Percentiles rank a stretch among this genome's conserved stretches.
phyloP scores from a whole-genome alignment of 768 basidiomycete genomes.

The Pleurotus giganteus region DNA sequence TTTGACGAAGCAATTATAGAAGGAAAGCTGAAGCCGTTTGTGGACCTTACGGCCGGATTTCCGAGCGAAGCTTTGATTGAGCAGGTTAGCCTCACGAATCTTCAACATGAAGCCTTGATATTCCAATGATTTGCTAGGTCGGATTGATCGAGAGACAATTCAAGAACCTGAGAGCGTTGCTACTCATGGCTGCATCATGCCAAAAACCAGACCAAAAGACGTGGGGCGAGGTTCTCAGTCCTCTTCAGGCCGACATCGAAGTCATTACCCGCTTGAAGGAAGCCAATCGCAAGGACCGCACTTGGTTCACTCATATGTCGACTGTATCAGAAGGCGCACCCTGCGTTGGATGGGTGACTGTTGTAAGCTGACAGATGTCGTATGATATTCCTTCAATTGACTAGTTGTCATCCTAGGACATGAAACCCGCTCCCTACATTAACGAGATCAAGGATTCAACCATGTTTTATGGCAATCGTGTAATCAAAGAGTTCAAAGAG shows the following conservation, averaged over 20 bases:
- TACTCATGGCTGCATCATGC: slow-evolving; percentile 69
- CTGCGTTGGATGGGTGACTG: slow-evolving; percentile 83
- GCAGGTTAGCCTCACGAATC: slow-evolving; percentile 62
- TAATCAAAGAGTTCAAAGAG: slow-evolving; percentile 91
- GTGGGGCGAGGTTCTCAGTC: slow-evolving; percentile 57
- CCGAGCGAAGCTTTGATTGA: slow-evolving; percentile 70
- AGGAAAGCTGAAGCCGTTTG: slow-evolving; percentile 70
- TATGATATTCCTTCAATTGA: neutral
- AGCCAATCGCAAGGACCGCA: slow-evolving; percentile 71
- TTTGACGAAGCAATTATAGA: slow-evolving; percentile 76
- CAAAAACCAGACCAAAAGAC: slow-evolving; percentile 71
- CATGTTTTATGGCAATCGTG: slow-evolving; percentile 84
- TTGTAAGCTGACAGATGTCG: slow-evolving; percentile 46
- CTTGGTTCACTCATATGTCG: slow-evolving; percentile 80
- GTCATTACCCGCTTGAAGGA: slow-evolving; percentile 83
- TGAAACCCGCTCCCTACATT: slow-evolving; percentile 81
- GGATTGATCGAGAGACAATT: slow-evolving; percentile 66
- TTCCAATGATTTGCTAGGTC: slow-evolving; percentile 44
- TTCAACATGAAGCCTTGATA: neutral
- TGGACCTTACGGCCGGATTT: slow-evolving; percentile 68
- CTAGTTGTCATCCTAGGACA: slow-evolving; percentile 37
- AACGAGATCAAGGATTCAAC: slow-evolving; percentile 82
- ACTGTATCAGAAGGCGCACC: slow-evolving; percentile 81
- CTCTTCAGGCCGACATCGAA: slow-evolving; percentile 70
- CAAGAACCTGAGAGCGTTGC: slow-evolving; percentile 61